Base-by-base conservation (phyloP, 306 rosid species). In the Rosa rugosa region DNA sequence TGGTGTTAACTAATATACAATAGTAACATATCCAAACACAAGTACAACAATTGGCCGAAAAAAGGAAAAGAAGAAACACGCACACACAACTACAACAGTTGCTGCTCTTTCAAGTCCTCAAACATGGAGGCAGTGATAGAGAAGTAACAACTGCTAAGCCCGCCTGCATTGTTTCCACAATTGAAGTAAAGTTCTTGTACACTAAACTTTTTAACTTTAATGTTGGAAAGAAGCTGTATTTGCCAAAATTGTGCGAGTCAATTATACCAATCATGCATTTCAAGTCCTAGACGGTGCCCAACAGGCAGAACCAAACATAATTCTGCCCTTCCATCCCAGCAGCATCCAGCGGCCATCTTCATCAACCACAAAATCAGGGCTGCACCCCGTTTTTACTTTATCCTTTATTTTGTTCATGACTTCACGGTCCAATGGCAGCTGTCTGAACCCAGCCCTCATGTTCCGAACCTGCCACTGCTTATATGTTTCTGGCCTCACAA, bases 261-360 rank as follows among this genome's bases (percentile, higher is more conserved):
- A 36, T 54, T 40, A 65, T 20, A 54, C 17, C 38, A 56, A n/a
- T 20, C 68, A 72, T 49, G 22, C 64, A 50, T 16, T 40, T 71
- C 73, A 77, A 64, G 66, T 66, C 50, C 81, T 83, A 85, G 85
- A 86, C 0, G 93, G 91, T 12, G 87, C 89, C 97, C 94, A 93
- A 80, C 91, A 85, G 0, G 90, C 76, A 16, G 91, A 79, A 83
- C 93, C 91, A 75, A 23, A 59, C 4, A 86, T 38, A 40, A 84
- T 82, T 70, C 93, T 49, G 1, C 93, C 93, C 86, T 86, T 92
- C 97, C 93, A 92, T 63, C 97, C 87, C 38, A 86, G 93, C 0
- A 90, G 84, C 88, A 92, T 31, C 97, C 95, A 92, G 11, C 83
- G 42, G 6, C 70, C 56, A 47, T 84, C 90, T 65, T 84, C 84